Conservation (phyloP, 306 rosid genomes). For the Betula pendula region DNA sequence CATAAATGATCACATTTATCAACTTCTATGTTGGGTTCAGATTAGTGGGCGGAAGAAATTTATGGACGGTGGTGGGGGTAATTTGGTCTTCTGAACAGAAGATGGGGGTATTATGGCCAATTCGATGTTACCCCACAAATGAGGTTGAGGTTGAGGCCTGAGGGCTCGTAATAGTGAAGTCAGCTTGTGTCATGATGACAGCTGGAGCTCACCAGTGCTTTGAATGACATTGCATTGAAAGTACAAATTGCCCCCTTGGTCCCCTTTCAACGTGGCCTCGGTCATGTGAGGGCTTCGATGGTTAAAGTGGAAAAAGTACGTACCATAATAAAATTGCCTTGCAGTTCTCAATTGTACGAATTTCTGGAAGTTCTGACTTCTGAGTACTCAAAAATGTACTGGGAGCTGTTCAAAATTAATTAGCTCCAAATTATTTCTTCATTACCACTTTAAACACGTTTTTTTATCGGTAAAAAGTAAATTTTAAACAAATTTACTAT, state of each 20-base stretch:
- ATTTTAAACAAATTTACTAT: too few species aligned
- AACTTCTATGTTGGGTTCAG: too few species aligned
- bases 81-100: not conserved
- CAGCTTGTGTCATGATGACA: conserved; percentile 44
- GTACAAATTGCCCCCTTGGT: conserved; percentile 23
- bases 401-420: not conserved
- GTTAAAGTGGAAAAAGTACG: not conserved
- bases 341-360: not conserved
- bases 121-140: not conserved
- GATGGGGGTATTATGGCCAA: conserved; percentile 30
- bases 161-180: conserved; percentile 29
- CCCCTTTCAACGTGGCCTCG: not conserved
- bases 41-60: not conserved
- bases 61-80: not conserved
- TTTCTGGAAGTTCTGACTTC: too few species aligned
- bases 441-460: not conserved
- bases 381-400: too few species aligned
- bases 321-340: not conserved
- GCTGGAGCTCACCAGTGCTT: conserved; percentile 19
- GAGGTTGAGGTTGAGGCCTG: not conserved
- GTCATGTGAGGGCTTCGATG: conserved; percentile 14
- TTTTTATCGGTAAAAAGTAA: too few species aligned
- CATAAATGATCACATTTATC: too few species aligned
- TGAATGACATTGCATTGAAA: not conserved
- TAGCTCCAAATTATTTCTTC: not conserved